A percentile compares a stretch with the other conserved stretches of the same genome.
Conservation (phyloP, 208 protist genomes). For the Crithidia acanthocephali region DNA sequence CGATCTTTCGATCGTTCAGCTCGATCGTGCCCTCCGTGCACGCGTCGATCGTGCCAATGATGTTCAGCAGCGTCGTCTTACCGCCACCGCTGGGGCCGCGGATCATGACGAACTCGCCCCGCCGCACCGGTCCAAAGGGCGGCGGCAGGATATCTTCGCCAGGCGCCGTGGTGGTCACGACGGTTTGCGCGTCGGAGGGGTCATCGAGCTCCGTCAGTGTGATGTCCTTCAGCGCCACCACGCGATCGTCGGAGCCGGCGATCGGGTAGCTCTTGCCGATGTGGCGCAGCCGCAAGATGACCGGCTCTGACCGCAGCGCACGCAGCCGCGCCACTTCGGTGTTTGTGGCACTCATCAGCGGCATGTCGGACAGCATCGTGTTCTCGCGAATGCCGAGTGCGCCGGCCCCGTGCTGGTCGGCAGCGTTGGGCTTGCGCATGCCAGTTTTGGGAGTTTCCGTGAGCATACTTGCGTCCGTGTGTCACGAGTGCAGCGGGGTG, state of each 20-base stretch:
- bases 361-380: neutral
- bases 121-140: conserved; percentile 76
- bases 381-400: conserved; percentile 7
- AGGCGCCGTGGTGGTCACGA: neutral
- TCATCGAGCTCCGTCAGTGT: conserved; percentile 49
- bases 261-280: conserved; percentile 80
- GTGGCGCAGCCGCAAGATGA: conserved; percentile 66
- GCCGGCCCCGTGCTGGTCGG: neutral
- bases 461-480: conserved; percentile 1
- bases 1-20: conserved; percentile 82
- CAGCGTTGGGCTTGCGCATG: neutral
- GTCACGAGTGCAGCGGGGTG: too few species aligned
- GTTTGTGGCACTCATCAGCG: neutral
- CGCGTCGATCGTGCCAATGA: conserved; percentile 94
- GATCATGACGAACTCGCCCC: conserved; percentile 98
- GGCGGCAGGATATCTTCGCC: conserved; percentile 12
- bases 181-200: neutral
- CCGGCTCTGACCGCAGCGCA: conserved; percentile 36
- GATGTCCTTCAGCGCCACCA: conserved; percentile 70
- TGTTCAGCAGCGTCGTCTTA: conserved; percentile 97
- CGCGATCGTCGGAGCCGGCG: conserved; percentile 50
- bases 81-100: conserved; percentile 96
- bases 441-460: neutral
- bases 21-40: conserved; percentile 84
- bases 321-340: conserved; percentile 22